Conservation (phyloP, 1,284 basidiomycete species). For the Filobasidium uniguttulatum region DNA sequence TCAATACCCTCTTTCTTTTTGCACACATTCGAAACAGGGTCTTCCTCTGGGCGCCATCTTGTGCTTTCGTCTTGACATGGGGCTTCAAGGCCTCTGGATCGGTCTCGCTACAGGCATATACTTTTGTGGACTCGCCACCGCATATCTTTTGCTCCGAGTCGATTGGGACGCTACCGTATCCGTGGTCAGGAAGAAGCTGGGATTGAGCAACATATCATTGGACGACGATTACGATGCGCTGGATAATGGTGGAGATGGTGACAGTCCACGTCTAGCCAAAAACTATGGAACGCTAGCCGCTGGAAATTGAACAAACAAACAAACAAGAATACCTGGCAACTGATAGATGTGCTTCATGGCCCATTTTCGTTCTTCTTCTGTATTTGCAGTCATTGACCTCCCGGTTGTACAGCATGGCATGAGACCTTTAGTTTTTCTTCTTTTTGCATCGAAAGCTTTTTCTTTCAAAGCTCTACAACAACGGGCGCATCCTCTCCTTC, state of each 20-base stretch:
- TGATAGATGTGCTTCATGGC: too few species aligned
- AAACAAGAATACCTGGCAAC: neutral
- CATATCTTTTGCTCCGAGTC: constrained; percentile 34
- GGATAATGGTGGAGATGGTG: neutral
- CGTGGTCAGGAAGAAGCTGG: constrained; percentile 33
- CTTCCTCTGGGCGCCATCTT: constrained; percentile 40
- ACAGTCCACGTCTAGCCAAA: neutral
- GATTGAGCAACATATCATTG: constrained; percentile 15
- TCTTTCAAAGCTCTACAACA: constrained; percentile 24
- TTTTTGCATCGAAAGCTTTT: too few species aligned
- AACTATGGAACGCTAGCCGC: constrained; percentile 4
- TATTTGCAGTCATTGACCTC: too few species aligned
- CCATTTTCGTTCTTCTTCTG: too few species aligned
- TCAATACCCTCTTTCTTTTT: neutral
- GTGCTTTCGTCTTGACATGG: constrained; percentile 32
- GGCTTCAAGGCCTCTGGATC: constrained; percentile 39
- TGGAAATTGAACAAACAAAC: neutral
- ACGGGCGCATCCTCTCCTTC: constrained; percentile 37
- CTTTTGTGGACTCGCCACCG: constrained; percentile 32
- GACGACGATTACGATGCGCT: too few species aligned
- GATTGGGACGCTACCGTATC: constrained; percentile 38
- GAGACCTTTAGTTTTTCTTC: too few species aligned
- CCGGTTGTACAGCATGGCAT: too few species aligned
- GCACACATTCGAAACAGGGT: constrained; percentile 14
- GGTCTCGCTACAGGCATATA: constrained; percentile 38